These are phyloP conservation scores for Saturnispora kantuleensis DNA, from an alignment of 805 yeast species.

Conservation along the genomic window DNA sequence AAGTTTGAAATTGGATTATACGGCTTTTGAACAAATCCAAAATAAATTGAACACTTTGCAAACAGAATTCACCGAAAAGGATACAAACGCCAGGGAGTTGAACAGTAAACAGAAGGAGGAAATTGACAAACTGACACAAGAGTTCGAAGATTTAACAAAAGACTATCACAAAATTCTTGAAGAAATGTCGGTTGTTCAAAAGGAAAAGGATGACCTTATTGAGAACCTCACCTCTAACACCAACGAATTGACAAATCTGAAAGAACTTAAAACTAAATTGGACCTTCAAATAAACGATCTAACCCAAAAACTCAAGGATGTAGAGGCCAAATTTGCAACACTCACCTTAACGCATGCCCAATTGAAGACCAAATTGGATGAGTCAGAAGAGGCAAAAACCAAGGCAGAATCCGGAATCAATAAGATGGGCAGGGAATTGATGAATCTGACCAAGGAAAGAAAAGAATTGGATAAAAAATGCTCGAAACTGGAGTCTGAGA, in stretches of 20 bases:
- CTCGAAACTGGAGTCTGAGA: slow-evolving; percentile 34
- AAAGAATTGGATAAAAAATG: slow-evolving; percentile 38
- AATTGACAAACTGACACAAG: slow-evolving; percentile 17
- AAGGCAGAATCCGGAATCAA: slow-evolving; percentile 79
- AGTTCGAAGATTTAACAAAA: slow-evolving; percentile 27
- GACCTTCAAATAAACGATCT: slow-evolving; percentile 25
- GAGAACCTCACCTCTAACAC: slow-evolving; percentile 17
- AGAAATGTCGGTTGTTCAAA: slow-evolving; percentile 28
- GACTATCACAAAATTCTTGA: slow-evolving; percentile 17
- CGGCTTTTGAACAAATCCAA: slow-evolving; percentile 40
- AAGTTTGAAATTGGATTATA: slow-evolving; percentile 52
- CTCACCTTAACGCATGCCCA: slow-evolving; percentile 18
- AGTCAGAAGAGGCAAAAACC: slow-evolving; percentile 28
- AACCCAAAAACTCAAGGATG: slow-evolving; percentile 16
- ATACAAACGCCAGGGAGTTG: slow-evolving; percentile 13
- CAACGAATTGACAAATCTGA: slow-evolving; percentile 20
- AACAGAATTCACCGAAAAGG: slow-evolving; percentile 13
- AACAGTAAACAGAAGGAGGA: slow-evolving; percentile 16
- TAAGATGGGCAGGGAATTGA: slow-evolving; percentile 78
- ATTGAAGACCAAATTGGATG: slow-evolving; percentile 23
- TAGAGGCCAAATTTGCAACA: slow-evolving; percentile 13
- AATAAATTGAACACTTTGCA: slow-evolving; percentile 20
- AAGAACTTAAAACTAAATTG: slow-evolving; percentile 21
- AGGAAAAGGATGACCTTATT: slow-evolving; percentile 19
- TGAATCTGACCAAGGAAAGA: slow-evolving; percentile 52